phyloP scores from a whole-genome alignment of 2,329 filamentous ascomycete genomes.

The Colletotrichum karsti region DNA sequence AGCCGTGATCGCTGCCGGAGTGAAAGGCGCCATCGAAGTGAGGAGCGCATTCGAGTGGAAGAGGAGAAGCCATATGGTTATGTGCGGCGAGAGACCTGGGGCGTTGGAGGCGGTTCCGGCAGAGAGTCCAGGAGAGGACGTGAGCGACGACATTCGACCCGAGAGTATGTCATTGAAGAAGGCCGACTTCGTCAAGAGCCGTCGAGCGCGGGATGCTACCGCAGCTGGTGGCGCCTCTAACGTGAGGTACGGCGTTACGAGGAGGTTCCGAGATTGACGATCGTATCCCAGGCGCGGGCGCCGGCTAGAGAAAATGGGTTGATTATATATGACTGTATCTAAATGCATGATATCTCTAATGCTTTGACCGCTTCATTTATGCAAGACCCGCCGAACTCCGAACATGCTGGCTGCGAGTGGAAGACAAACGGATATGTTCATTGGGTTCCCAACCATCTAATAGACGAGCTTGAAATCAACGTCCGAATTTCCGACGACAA shows the following conservation, averaged over 20 bases:
- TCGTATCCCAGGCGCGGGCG: background rate
- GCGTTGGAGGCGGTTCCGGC: background rate
- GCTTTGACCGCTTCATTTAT: background rate
- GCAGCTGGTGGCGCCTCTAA: constrained; percentile 6
- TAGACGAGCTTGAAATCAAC: constrained; percentile 21
- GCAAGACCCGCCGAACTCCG: background rate
- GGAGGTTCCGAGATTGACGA: background rate
- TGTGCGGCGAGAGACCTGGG: background rate
- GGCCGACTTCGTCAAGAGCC: background rate
- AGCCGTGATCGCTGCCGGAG: background rate
- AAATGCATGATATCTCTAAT: background rate
- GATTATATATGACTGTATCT: background rate
- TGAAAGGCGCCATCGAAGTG: background rate
- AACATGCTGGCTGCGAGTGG: background rate
- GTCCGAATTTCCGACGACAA: background rate
- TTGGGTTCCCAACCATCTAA: background rate
- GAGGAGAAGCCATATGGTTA: background rate
- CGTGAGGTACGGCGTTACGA: background rate
- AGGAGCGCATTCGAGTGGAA: background rate
- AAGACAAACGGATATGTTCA: background rate
- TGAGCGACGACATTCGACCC: background rate
- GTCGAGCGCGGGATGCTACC: background rate
- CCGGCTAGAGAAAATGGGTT: background rate
- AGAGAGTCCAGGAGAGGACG: background rate
- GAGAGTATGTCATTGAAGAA: background rate